These are phyloP conservation scores for Naganishia randhawae DNA, from an alignment of 768 basidiomycete species.

Conservation along the genomic window DNA sequence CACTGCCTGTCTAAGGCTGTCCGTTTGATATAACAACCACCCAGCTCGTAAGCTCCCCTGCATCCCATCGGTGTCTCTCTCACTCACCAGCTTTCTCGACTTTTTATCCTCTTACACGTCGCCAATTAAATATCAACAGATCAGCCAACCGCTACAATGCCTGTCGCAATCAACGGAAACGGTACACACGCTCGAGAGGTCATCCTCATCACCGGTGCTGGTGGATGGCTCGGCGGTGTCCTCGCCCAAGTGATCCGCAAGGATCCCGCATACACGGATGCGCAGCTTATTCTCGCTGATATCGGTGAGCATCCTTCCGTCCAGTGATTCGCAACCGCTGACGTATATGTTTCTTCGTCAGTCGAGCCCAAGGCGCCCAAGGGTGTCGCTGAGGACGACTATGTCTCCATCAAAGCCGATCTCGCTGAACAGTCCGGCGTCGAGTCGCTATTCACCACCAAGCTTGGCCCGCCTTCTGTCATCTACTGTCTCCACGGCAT, in stretches of 20 bases:
- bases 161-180: constrained; percentile 28
- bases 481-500: constrained; percentile 51
- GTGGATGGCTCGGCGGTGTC: constrained; percentile 48
- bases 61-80: too few species aligned
- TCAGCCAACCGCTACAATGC: too few species aligned
- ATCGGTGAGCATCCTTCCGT: too few species aligned
- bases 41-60: too few species aligned
- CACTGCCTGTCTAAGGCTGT: too few species aligned
- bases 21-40: too few species aligned
- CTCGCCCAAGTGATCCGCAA: constrained; percentile 41
- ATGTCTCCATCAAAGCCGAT: constrained; percentile 46
- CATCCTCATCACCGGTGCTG: constrained; percentile 47
- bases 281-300: constrained; percentile 58
- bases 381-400: constrained; percentile 35
- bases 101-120: too few species aligned
- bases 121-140: too few species aligned
- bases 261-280: constrained; percentile 50
- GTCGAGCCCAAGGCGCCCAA: constrained; percentile 49
- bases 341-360: constrained; percentile 7
- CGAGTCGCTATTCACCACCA: constrained; percentile 43
- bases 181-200: constrained; percentile 27
- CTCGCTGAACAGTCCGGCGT: constrained; percentile 41
- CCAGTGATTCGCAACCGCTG: too few species aligned
- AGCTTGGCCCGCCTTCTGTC: constrained; percentile 47
- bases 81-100: too few species aligned